Evolutionary conservation across 257 asterid species (phyloP), one percentile per base, ranked within the genome.

Genomic region (Thymus quinquecostatus): DNA sequence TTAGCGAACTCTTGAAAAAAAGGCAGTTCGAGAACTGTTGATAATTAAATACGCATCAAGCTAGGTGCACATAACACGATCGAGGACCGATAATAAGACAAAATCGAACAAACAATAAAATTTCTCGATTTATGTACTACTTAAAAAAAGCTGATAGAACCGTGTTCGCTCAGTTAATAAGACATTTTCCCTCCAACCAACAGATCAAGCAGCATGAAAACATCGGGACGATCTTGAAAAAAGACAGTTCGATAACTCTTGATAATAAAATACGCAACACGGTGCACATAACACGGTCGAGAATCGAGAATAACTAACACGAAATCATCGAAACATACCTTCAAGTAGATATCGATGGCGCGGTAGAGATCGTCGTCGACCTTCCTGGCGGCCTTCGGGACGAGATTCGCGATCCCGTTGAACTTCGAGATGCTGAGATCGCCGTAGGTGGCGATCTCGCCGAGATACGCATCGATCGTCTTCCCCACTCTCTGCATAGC

Each of bases 341-440:
- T 92, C 64, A 95, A 80, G 79, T 72, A 95, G 76, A 92, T 88
- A 68, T 95, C 99, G 4, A 95, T 86, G 0, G 97, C 98, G n/a
- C 98, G 70, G 76, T 95, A 88, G 32, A 95, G 89, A 83, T 95
- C 99, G 64, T 95, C 99, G 40, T 95, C 96, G 32, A 75, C 87
- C 70, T 87, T 92, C 45, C 99, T 75, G 0, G 99, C 97, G 0
- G 68, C 76, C 79, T 95, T 92, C 0, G 96, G 96, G 12, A 95
- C 90, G 81, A 95, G 71, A 73, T 79, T 81, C 0, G 98, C 97
- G 29, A 95, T 92, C 69, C 96, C 99, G 54, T 95, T 95, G 51
- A 95, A 89, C 69, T 89, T 95, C 0, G 97, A 84, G 59, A 95
- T 87, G 61, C 80, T 86, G 47, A 95, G 82, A 9, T 92, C 99